These are phyloP conservation scores for Pseudogymnoascus sp. DNA, from an alignment of 2,329 filamentous ascomycete genomes.

Conservation along the genomic window DNA sequence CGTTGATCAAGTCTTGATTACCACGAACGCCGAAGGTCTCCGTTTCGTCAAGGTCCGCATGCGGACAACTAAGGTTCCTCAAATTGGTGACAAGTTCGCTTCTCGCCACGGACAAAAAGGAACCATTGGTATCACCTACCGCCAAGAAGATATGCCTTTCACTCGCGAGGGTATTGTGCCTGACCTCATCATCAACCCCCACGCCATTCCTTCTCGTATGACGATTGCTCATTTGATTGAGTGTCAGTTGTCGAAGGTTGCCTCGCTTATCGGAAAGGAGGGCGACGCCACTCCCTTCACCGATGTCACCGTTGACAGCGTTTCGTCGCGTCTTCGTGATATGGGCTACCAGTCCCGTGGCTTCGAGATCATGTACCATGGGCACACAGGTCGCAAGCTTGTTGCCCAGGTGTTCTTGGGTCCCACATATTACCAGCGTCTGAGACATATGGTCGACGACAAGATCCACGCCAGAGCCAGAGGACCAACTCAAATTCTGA, in stretches of 20 bases:
- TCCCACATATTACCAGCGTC: conserved; percentile 96
- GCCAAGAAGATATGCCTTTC: conserved; percentile 98
- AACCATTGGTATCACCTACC: conserved; percentile 96
- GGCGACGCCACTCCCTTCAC: conserved; percentile 97
- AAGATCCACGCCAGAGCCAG: conserved; percentile 99
- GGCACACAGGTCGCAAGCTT: conserved; percentile 90
- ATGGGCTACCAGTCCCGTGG: conserved; percentile 95
- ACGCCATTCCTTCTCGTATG: conserved; percentile 99
- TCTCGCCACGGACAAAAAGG: conserved; percentile 99
- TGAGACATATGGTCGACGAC: conserved; percentile 99
- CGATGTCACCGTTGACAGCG: conserved; percentile 89
- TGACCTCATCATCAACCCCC: conserved; percentile 97
- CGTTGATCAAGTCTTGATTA: conserved; percentile 85
- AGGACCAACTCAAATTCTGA: conserved; percentile 94
- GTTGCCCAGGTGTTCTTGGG: conserved; percentile 93
- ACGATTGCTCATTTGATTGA: conserved; percentile 99
- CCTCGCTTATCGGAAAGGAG: conserved; percentile 85
- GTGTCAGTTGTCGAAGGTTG: conserved; percentile 94
- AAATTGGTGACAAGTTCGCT: conserved; percentile 98
- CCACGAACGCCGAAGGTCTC: conserved; percentile 88
- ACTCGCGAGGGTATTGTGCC: conserved; percentile 84
- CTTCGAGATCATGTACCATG: conserved; percentile 98
- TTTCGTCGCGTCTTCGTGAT: conserved; percentile 76
- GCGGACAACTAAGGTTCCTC: conserved; percentile 92
- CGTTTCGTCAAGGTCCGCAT: conserved; percentile 97